These are phyloP conservation scores for Lophiostoma macrostomum DNA, from an alignment of 495 filamentous ascomycete genomes.

Conservation along the genomic window DNA sequence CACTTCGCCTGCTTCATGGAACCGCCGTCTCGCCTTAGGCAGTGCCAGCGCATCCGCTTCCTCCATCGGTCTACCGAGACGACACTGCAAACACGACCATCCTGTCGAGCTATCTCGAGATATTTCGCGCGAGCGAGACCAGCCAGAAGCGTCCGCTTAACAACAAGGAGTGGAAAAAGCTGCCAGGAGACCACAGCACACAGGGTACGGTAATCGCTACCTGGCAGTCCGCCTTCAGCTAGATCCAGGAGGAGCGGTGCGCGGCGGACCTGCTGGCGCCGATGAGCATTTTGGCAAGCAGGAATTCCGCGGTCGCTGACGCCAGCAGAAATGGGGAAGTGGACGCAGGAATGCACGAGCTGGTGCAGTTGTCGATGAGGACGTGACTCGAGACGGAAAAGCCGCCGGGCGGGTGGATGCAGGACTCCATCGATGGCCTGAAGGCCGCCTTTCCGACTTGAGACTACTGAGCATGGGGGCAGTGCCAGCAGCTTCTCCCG, in stretches of 20 bases:
- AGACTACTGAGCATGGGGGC: slow-evolving; percentile 5
- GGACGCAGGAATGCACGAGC: slow-evolving; percentile 13
- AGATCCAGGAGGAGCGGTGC: slow-evolving; percentile 7
- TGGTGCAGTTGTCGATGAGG: slow-evolving; percentile 20
- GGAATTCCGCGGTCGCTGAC: slow-evolving; percentile 8
- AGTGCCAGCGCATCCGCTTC: slow-evolving; percentile 5
- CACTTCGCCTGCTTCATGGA: background rate
- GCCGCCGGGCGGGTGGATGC: slow-evolving; percentile 8
- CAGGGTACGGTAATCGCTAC: slow-evolving; percentile 6
- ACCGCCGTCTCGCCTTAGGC: background rate
- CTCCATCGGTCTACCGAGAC: slow-evolving; percentile 7
- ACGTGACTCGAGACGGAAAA: slow-evolving; percentile 11
- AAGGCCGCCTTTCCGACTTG: slow-evolving; percentile 3
- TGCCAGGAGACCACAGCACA: background rate
- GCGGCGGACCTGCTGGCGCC: slow-evolving; percentile 6
- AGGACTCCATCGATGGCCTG: slow-evolving; percentile 7
- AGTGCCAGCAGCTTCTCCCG: background rate
- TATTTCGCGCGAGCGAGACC: slow-evolving; percentile 7
- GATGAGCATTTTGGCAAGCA: slow-evolving; percentile 17
- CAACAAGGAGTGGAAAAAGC: slow-evolving; percentile 1
- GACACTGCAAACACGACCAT: background rate
- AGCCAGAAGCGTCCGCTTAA: background rate
- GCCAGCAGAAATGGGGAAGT: background rate
- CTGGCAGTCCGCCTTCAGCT: slow-evolving; percentile 5
- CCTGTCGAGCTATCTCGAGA: slow-evolving; percentile 4